These are phyloP conservation scores for Lichtheimia ramosa DNA, from an alignment of 371 early-diverging fungal genomes.

Conservation along the genomic window DNA sequence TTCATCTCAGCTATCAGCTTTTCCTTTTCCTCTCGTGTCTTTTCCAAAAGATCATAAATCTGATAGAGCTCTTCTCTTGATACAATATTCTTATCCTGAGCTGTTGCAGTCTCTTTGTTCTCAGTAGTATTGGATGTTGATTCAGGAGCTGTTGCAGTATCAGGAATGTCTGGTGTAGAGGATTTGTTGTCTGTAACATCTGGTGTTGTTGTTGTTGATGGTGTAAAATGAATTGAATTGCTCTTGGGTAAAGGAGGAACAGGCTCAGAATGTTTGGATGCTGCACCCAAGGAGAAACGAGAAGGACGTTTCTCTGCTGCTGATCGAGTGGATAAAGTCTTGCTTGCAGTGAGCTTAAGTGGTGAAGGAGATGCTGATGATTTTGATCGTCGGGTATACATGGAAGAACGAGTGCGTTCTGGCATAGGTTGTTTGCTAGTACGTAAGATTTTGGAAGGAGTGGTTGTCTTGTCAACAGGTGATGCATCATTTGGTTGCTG, in stretches of 20 bases:
- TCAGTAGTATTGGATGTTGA: neutral
- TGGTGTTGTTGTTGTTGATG: neutral
- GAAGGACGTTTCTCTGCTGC: slow-evolving; percentile 1
- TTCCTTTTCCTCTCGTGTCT: slow-evolving; percentile 30
- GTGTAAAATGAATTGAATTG: neutral
- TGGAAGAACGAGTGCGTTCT: slow-evolving; percentile 1
- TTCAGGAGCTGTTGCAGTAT: neutral
- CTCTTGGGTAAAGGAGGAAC: neutral
- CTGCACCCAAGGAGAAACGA: slow-evolving; percentile 1
- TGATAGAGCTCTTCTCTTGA: slow-evolving; percentile 16
- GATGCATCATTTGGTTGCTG: neutral
- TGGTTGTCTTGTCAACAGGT: slow-evolving; percentile 1
- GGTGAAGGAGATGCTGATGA: neutral
- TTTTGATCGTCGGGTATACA: slow-evolving; percentile 4
- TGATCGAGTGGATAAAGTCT: neutral
- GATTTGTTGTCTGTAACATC: too few species aligned
- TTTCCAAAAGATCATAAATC: slow-evolving; percentile 35
- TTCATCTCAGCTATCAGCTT: slow-evolving; percentile 24
- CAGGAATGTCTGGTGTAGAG: neutral
- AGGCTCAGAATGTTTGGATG: neutral
- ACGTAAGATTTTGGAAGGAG: slow-evolving; percentile 1
- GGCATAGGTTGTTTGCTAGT: slow-evolving; percentile 1
- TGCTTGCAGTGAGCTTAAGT: slow-evolving; percentile 2
- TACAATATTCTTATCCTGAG: neutral
- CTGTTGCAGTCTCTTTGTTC: neutral